Evolutionary conservation across 768 basidiomycete species (phyloP), one percentile per base, ranked within the genome.

Genomic region (Terana coerulea): DNA sequence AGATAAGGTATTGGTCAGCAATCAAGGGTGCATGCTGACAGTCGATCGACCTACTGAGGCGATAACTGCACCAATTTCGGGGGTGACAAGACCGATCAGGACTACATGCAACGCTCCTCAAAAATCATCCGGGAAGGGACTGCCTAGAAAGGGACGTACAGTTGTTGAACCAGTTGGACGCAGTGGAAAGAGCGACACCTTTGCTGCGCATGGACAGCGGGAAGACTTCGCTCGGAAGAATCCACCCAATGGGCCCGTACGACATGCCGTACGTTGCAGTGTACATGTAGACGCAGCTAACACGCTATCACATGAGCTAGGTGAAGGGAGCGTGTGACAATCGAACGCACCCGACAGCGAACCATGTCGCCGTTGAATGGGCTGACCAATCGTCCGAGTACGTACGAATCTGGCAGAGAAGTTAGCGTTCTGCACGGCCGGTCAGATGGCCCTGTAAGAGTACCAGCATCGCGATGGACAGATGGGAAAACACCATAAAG

Each of bases 161-260:
- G 52, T 92, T 92, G 61, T 91, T 91, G 22, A 79, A 59, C 90
- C 90, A 92, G 57, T 88, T 89, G n/a, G 86, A 88, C 2, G 88
- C 86, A 1, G 91, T 92, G 17, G 88, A 83, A 19, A 95, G 60
- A 21, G 90, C 81, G 4, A 93, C 91, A 42, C 92, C 92, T 62
- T 84, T 84, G 58, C 87, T 85, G 55, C 91, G 75, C 69, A 88
- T 76, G 2, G 87, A 85, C 0, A 88, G 70, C 1, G 91, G 81
- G 61, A 92, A 91, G 2, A 94, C 82, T 67, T 94, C 91, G 55
- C 80, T 83, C 0, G 91, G 87, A 7, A 93, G 77, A 1, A 91
- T 81, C 91, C 91, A 93, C 3, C 83, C 84, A 54, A 92, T 77
- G 0, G 91, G 88, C 0, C 90, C 90, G 55, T 86, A 81, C 28